phyloP scores from a whole-genome alignment of 2,329 filamentous ascomycete species.

The Diatrype stigma region DNA sequence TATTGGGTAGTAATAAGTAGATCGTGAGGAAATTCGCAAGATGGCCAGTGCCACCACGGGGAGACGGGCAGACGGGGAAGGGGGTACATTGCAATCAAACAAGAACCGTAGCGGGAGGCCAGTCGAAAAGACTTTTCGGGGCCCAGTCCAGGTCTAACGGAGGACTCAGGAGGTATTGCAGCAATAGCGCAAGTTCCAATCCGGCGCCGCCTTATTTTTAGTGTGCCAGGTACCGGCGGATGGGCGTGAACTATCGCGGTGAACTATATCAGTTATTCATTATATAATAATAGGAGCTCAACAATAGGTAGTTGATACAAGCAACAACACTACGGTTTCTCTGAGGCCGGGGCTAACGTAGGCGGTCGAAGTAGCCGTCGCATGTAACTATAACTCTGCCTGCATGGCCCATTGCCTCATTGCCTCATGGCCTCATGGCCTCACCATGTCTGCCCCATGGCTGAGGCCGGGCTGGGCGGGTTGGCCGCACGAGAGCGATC shows the following conservation, averaged over 20 bases:
- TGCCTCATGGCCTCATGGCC: too few species aligned
- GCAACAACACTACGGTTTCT: too few species aligned
- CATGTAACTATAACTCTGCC: too few species aligned
- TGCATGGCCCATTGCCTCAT: too few species aligned
- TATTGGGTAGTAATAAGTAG: too few species aligned
- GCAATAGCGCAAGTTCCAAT: not conserved
- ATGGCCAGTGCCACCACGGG: too few species aligned
- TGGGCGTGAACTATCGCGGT: not conserved
- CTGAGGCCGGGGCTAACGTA: too few species aligned
- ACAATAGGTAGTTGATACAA: too few species aligned
- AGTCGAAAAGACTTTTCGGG: not conserved
- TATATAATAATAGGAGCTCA: too few species aligned
- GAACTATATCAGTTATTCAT: not conserved
- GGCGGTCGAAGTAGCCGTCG: too few species aligned
- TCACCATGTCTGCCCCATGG: not conserved
- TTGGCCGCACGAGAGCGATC: not conserved
- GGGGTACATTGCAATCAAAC: not conserved
- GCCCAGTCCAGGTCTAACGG: not conserved
- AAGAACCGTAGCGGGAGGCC: not conserved
- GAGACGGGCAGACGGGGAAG: too few species aligned
- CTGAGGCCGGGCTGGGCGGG: not conserved
- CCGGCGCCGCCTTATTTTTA: conserved; percentile 1
- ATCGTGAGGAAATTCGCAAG: too few species aligned
- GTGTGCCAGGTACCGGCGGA: not conserved
- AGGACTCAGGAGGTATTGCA: not conserved